Conservation (phyloP, 1,284 basidiomycete species). For the Papiliotrema fonsecae region DNA sequence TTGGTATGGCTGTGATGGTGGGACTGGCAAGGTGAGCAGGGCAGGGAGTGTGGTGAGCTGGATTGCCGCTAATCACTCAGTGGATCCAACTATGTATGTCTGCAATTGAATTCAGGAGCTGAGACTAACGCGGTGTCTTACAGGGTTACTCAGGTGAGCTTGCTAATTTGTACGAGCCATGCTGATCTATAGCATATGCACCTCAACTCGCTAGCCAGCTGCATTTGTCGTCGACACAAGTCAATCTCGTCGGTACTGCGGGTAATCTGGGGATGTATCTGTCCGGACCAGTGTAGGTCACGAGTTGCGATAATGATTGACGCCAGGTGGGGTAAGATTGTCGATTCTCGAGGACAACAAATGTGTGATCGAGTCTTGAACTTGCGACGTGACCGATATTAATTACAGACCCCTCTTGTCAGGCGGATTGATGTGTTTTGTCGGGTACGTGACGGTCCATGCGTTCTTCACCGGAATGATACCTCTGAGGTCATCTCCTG, state of each 20-base stretch:
- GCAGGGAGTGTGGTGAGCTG: neutral
- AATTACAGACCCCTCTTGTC: slow-evolving; percentile 29
- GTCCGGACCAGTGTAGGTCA: slow-evolving; percentile 24
- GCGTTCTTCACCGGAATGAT: slow-evolving; percentile 54
- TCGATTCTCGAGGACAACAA: slow-evolving; percentile 61
- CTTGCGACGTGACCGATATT: neutral
- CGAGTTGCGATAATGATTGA: slow-evolving; percentile 1
- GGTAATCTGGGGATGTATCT: slow-evolving; percentile 47
- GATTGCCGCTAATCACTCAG: slow-evolving; percentile 2
- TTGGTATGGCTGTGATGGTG: slow-evolving; percentile 1
- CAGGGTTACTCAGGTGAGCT: slow-evolving; percentile 43
- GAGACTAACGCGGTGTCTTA: neutral
- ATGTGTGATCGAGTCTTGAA: slow-evolving; percentile 39
- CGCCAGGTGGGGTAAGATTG: slow-evolving; percentile 62
- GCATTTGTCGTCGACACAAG: slow-evolving; percentile 65
- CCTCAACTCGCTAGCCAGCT: slow-evolving; percentile 69
- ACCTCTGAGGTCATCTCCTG: slow-evolving; percentile 2
- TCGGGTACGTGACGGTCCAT: slow-evolving; percentile 64
- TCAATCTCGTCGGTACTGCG: slow-evolving; percentile 62
- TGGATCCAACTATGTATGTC: slow-evolving; percentile 17
- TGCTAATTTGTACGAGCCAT: neutral
- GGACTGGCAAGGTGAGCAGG: slow-evolving; percentile 24
- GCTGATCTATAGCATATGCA: slow-evolving; percentile 58
- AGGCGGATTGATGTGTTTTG: slow-evolving; percentile 55
- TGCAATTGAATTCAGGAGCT: neutral